Evolutionary conservation across 441 rosid species (phyloP), one percentile per base, ranked within the genome.

Genomic region (Dalechampia spathulata): DNA sequence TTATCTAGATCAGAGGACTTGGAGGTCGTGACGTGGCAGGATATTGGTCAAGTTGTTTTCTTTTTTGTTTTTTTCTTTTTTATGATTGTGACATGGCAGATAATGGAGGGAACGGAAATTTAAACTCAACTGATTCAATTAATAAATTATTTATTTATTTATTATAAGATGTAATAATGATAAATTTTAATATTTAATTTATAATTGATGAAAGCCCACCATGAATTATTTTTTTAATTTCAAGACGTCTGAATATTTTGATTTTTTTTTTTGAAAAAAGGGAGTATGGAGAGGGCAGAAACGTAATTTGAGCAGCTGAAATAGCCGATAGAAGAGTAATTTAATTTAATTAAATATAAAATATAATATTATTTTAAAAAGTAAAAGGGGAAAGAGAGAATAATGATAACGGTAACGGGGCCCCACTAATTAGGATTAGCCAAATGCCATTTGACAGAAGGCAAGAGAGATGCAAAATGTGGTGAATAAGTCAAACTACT

Each of bases 321-420:
- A 52, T 14, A 15, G 12, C 7, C 21, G 16, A 38, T 14, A 3
- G 22, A 38, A 15, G 7, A 19, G 2, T 3, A 30, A 30, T 30
- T n/a, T n/a, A n/a, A n/a, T n/a, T n/a, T n/a, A n/a, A n/a, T n/a
- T n/a, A n/a, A n/a, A n/a, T n/a, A n/a, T n/a, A n/a, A n/a, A n/a
- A n/a, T n/a, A n/a, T 39, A 15, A 1, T 36, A 34, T 7, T 37
- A 41, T 16, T 30, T 14, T 16, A 15, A 1, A 51, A 28, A 41
- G 55, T 27, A 52, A 38, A 10, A 42, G 49, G 58, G n/a, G n/a
- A n/a, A n/a, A n/a, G n/a, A n/a, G n/a, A 55, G 62, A 70, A 58
- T 55, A 68, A 67, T 69, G 42, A 52, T 67, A 71, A 75, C 79
- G 81, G 86, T 63, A 75, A 71, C 61, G 72, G 62, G 79, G 76